A percentile compares a stretch with the other conserved stretches of the same genome.
Evolutionary conservation across 2,329 filamentous ascomycete genomes (phyloP).

Genomic region (Aspergillus sp.): DNA sequence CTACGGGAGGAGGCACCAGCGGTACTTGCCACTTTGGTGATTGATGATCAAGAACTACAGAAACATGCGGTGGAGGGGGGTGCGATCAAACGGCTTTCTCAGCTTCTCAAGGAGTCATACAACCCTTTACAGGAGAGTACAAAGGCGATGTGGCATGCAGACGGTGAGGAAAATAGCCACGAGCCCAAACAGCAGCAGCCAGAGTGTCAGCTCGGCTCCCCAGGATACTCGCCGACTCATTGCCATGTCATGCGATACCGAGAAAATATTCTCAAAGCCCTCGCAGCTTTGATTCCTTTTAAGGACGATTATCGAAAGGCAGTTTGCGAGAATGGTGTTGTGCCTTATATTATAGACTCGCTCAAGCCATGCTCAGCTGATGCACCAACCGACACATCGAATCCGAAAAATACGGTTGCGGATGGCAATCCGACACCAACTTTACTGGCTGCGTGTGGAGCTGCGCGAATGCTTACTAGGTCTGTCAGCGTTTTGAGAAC

Average conservation of each 20-base stretch:
- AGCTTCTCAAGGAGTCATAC: constrained; percentile 62
- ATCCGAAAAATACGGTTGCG: constrained; percentile 35
- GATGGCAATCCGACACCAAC: constrained; percentile 77
- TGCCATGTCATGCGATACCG: constrained; percentile 70
- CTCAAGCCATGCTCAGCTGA: constrained; percentile 54
- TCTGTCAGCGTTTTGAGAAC: constrained; percentile 82
- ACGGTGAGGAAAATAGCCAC: constrained; percentile 17
- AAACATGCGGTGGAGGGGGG: constrained; percentile 71
- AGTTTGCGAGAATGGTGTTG: constrained; percentile 74
- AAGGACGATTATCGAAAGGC: constrained; percentile 81
- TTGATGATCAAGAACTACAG: constrained; percentile 74
- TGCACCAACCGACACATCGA: constrained; percentile 20
- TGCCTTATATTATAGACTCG: constrained; percentile 79
- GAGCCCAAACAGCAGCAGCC: constrained; percentile 17
- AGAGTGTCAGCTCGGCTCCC: constrained; percentile 51
- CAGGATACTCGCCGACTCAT: constrained; percentile 58
- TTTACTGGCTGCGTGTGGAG: constrained; percentile 78
- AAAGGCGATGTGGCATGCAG: constrained; percentile 53
- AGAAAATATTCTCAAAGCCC: constrained; percentile 69
- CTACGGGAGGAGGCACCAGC: constrained; percentile 68
- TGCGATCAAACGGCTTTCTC: constrained; percentile 58
- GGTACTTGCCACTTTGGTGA: constrained; percentile 72
- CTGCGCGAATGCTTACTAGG: constrained; percentile 73
- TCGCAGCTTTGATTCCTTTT: constrained; percentile 75
- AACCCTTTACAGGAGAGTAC: constrained; percentile 50